phyloP scores from a whole-genome alignment of 1,139 yeast species.

The Ogataea hybrid region DNA sequence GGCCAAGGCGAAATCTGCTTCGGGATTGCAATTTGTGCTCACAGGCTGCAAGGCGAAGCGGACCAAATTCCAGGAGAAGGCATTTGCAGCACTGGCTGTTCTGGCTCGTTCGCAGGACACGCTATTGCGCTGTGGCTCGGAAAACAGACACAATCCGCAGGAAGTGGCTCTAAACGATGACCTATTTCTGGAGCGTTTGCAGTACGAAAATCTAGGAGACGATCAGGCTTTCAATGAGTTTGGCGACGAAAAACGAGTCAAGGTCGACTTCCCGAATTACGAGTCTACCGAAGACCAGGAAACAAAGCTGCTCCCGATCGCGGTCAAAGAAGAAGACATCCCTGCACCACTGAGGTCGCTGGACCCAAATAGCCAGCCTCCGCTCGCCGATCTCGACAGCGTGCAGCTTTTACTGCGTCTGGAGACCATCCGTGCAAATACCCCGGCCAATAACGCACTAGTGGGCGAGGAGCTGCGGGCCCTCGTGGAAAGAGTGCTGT shows the following conservation, averaged over 20 bases:
- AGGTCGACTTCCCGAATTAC: slow-evolving; percentile 35
- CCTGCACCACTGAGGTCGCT: slow-evolving; percentile 53
- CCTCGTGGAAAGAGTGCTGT: slow-evolving; percentile 67
- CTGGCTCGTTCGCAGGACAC: slow-evolving; percentile 59
- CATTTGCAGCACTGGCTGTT: slow-evolving; percentile 73
- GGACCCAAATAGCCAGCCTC: slow-evolving; percentile 85
- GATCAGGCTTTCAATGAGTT: slow-evolving; percentile 36
- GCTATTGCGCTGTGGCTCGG: slow-evolving; percentile 27
- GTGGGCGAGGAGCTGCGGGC: slow-evolving; percentile 84
- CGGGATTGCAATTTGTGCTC: slow-evolving; percentile 62
- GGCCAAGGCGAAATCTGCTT: slow-evolving; percentile 51
- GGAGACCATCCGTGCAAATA: slow-evolving; percentile 61
- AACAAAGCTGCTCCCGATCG: slow-evolving; percentile 53
- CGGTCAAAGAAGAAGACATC: slow-evolving; percentile 56
- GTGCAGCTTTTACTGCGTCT: slow-evolving; percentile 70
- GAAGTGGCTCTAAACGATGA: slow-evolving; percentile 72
- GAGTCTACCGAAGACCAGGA: slow-evolving; percentile 14
- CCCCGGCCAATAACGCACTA: slow-evolving; percentile 69
- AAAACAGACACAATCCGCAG: slow-evolving; percentile 42
- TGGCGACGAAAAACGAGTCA: slow-evolving; percentile 39
- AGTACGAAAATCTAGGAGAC: slow-evolving; percentile 59
- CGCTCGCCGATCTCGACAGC: slow-evolving; percentile 65
- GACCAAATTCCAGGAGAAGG: slow-evolving; percentile 75
- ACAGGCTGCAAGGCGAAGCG: slow-evolving; percentile 90
- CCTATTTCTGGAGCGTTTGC: slow-evolving; percentile 71